Conservation (phyloP, 139 green algal genomes). For the Ettlia oleoabundans region DNA sequence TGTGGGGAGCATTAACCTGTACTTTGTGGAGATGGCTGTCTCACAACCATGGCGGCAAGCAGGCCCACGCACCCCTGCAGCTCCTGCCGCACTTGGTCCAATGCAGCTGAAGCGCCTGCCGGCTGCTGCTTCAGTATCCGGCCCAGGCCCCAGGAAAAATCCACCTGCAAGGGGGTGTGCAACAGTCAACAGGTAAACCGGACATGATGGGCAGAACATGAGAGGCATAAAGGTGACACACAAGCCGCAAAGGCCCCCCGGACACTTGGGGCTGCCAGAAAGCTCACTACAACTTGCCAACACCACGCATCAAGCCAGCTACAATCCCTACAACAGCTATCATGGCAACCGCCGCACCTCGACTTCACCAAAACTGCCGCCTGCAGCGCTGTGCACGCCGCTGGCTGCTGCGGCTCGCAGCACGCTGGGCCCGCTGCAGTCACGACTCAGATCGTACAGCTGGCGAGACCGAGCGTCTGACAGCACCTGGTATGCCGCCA, state of each 20-base stretch:
- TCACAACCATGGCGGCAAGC: too few relatives aligned
- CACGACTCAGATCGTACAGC: constrained; percentile 49
- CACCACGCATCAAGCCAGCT: too few relatives aligned
- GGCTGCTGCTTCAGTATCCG: neutral
- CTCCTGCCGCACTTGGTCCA: constrained; percentile 43
- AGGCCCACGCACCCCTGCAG: constrained; percentile 25
- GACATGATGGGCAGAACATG: too few relatives aligned
- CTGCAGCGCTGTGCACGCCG: neutral
- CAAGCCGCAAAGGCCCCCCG: too few relatives aligned
- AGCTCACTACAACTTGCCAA: too few relatives aligned
- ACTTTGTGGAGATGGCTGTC: too few relatives aligned
- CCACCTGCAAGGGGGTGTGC: neutral
- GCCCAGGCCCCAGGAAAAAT: constrained; percentile 31
- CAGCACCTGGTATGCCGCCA: constrained; percentile 48
- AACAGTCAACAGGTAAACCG: too few relatives aligned
- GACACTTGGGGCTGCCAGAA: too few relatives aligned
- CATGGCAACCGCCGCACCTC: too few relatives aligned
- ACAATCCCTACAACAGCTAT: too few relatives aligned
- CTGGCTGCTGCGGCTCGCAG: constrained; percentile 17
- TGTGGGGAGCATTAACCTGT: too few relatives aligned
- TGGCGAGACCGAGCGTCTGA: constrained; percentile 22
- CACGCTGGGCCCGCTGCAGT: neutral
- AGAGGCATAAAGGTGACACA: too few relatives aligned
- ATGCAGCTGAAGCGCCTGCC: neutral
- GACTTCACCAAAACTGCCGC: constrained; percentile 1